phyloP scores from a whole-genome alignment of 345 rosid species.

The Rhodamnia argentea region DNA sequence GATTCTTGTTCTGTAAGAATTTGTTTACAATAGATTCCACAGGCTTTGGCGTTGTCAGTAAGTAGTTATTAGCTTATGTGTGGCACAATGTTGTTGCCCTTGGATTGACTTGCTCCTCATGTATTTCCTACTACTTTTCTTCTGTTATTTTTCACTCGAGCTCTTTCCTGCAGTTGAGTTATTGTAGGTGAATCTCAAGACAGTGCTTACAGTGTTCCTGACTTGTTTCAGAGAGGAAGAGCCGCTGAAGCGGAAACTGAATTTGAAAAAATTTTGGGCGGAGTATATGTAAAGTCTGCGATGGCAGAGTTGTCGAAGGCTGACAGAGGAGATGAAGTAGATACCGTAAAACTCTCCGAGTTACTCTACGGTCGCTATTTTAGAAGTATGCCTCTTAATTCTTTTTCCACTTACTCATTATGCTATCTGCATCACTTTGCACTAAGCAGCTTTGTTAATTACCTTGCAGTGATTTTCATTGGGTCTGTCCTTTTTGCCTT shows the following conservation, averaged over 20 bases:
- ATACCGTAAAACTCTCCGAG: constrained; percentile 52
- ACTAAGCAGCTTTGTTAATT: constrained; percentile 18
- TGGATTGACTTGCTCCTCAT: background rate
- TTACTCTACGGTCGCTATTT: constrained; percentile 60
- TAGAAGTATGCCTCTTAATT: constrained; percentile 31
- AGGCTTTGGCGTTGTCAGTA: background rate
- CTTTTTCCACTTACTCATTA: background rate
- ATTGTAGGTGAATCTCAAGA: background rate
- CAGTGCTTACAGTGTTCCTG: background rate
- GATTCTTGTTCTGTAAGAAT: background rate
- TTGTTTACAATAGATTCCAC: background rate
- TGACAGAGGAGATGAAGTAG: constrained; percentile 57
- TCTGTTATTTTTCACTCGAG: background rate
- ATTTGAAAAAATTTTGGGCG: constrained; percentile 77
- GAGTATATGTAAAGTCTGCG: constrained; percentile 58
- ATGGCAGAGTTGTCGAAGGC: constrained; percentile 71
- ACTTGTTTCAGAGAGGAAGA: constrained; percentile 61
- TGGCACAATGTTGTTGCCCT: background rate
- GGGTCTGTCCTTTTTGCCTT: constrained; percentile 90
- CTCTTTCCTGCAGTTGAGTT: background rate
- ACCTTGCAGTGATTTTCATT: constrained; percentile 91
- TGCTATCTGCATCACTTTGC: background rate
- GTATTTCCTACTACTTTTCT: background rate
- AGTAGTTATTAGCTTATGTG: background rate
- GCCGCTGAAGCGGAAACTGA: constrained; percentile 76